These are phyloP conservation scores for Serendipita sp. DNA, from an alignment of 768 basidiomycete species.

Conservation along the genomic window DNA sequence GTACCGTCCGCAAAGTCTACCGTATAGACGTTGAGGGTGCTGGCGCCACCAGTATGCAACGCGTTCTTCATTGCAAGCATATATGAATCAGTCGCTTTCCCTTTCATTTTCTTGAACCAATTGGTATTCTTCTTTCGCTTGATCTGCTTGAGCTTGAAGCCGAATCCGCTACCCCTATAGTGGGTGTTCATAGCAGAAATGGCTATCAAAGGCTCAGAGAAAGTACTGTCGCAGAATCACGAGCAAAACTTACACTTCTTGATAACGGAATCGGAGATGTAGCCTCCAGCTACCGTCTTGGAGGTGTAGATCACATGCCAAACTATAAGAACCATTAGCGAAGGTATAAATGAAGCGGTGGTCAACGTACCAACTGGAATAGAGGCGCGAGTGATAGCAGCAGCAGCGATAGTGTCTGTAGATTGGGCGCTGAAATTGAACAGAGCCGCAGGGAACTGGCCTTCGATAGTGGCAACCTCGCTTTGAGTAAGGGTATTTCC, in stretches of 20 bases:
- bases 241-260: neutral
- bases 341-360: neutral
- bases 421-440: too few species aligned
- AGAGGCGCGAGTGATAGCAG: too few species aligned
- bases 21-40: neutral
- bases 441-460: too few species aligned
- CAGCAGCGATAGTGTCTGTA: too few species aligned
- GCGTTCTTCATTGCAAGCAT: neutral
- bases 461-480: too few species aligned
- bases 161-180: neutral
- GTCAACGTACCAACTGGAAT: neutral
- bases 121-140: neutral
- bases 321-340: conserved; percentile 20
- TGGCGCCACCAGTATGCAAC: neutral
- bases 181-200: neutral
- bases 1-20: neutral
- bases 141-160: neutral
- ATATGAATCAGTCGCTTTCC: neutral
- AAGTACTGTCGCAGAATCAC: neutral
- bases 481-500: too few species aligned
- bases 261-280: neutral
- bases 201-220: neutral
- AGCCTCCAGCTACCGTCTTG: neutral
- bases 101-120: neutral
- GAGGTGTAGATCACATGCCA: conserved; percentile 36